These are phyloP conservation scores for Cornus controversa DNA, from an alignment of 148 eudicot genomes.

Conservation along the genomic window DNA sequence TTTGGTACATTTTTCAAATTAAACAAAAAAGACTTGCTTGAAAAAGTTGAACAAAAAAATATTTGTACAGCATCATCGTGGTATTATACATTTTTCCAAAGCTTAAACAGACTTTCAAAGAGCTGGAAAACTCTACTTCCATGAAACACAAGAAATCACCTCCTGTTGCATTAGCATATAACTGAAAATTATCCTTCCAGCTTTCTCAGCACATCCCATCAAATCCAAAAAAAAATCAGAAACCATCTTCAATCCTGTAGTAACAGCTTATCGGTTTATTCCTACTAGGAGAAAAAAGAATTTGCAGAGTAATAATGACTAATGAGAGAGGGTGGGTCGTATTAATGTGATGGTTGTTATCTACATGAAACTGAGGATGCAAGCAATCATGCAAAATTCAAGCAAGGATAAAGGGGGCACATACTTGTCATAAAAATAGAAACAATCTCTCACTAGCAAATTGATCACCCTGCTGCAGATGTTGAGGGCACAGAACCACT, in stretches of 20 bases:
- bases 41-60: neutral
- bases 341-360: too few species aligned
- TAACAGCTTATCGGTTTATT: neutral
- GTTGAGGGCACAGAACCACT: constrained; percentile 35
- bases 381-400: too few species aligned
- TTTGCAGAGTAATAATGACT: neutral
- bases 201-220: neutral
- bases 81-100: neutral
- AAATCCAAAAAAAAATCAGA: neutral
- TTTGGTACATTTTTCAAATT: neutral
- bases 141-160: neutral
- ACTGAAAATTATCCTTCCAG: neutral
- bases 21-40: neutral
- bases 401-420: neutral
- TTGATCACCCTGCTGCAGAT: constrained; percentile 7
- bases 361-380: too few species aligned
- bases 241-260: constrained; percentile 9
- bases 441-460: neutral
- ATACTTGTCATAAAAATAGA: neutral
- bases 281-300: neutral
- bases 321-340: neutral
- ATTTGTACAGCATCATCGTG: neutral
- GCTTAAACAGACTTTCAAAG: neutral
- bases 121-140: neutral
- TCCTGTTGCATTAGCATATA: neutral